Evolutionary conservation across 768 basidiomycete genomes (phyloP), one percentile per base, ranked within the genome.

Genomic region (Lactifluus pinguis): DNA sequence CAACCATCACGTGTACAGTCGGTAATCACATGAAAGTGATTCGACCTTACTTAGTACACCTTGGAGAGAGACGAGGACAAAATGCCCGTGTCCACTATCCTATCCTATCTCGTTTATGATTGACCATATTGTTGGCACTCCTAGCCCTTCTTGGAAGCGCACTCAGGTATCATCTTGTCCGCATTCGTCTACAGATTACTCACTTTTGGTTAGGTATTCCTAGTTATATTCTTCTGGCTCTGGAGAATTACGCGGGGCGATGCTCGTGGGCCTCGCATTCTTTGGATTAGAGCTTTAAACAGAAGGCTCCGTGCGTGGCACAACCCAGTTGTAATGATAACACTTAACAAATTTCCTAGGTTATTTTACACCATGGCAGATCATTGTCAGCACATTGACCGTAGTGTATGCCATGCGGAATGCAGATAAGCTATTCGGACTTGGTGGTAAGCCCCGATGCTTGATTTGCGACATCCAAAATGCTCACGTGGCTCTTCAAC

Each of bases 321-420:
- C n/a, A 3, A 13, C 2, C 21, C 53, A 25, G 17, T 62, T 39
- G 38, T 49, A 19, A 34, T 48, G 50, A 42, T 41, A 41, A 52
- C 21, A 32, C 49, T 32, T 45, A 32, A 38, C 42, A 45, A 7
- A 32, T 39, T 7, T 25, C 65, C 62, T 47, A 58, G 69, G 92
- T 86, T 79, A 69, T 83, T 95, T 92, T 76, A 88, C 94, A 0
- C 97, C 97, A n/a, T 99, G 93, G 87, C 95, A 99, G 69, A 79
- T 98, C 67, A 81, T 98, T 53, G 80, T 92, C 57, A 88, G 83
- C 66, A 92, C 93, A 0, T 74, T 97, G 60, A 97, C 94, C 1
- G 72, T 83, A 32, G 77, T 95, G 5, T 99, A 98, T 70, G 86
- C 90, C 17, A 69, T 87, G 51, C 79, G 89, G 13, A 90, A 98